Conservation (phyloP, 345 rosid genomes). For the Ceriops zippeliana region DNA sequence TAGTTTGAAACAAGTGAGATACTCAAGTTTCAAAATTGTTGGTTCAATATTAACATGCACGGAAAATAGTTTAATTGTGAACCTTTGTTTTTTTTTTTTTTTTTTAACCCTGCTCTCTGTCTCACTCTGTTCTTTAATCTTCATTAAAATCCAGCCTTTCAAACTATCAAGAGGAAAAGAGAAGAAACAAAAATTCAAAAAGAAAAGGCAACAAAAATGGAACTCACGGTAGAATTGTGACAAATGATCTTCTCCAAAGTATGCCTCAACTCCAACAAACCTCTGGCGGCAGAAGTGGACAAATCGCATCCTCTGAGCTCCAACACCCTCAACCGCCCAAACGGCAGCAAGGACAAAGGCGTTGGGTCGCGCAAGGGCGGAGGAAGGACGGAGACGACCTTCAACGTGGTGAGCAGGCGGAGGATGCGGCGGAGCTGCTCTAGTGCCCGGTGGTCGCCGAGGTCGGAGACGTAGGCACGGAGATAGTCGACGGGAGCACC, state of each 20-base stretch:
- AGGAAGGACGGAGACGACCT: slow-evolving; percentile 77
- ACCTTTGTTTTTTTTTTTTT: too few species aligned
- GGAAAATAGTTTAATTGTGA: too few species aligned
- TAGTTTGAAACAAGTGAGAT: too few species aligned
- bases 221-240: slow-evolving; percentile 91
- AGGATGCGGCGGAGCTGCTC: slow-evolving; percentile 93
- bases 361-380: slow-evolving; percentile 84
- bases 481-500: slow-evolving; percentile 97
- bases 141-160: too few species aligned
- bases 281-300: slow-evolving; percentile 87
- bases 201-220: not conserved
- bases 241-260: slow-evolving; percentile 90
- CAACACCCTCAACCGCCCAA: slow-evolving; percentile 65
- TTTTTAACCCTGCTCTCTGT: too few species aligned
- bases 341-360: slow-evolving; percentile 79
- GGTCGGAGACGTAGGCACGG: slow-evolving; percentile 94
- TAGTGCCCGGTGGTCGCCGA: slow-evolving; percentile 91
- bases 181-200: not conserved
- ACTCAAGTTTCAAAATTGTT: too few species aligned
- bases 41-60: too few species aligned
- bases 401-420: slow-evolving; percentile 67
- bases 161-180: too few species aligned
- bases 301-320: slow-evolving; percentile 93
- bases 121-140: too few species aligned
- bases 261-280: slow-evolving; percentile 79